phyloP scores from a whole-genome alignment of 768 basidiomycete species.

The Epithele typhae region DNA sequence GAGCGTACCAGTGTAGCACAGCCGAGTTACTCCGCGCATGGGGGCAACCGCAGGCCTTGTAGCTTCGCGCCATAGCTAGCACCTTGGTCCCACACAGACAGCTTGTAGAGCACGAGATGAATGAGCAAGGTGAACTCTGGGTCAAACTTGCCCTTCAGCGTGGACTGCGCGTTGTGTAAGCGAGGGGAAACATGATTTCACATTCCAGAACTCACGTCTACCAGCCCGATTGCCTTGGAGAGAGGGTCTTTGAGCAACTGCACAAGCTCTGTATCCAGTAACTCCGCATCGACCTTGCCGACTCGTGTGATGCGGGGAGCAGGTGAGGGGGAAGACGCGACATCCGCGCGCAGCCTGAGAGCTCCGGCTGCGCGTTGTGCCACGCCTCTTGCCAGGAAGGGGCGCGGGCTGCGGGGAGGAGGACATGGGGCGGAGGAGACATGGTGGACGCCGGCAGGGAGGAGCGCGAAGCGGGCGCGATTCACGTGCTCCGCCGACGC shows the following conservation, averaged over 20 bases:
- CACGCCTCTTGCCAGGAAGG: conserved; percentile 59
- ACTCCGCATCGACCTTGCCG: conserved; percentile 86
- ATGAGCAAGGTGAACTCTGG: conserved; percentile 72
- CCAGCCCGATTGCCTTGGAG: conserved; percentile 58
- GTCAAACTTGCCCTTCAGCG: conserved; percentile 59
- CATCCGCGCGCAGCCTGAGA: conserved; percentile 42
- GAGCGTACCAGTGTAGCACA: conserved; percentile 27
- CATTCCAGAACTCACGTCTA: conserved; percentile 63
- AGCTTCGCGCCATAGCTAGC: conserved; percentile 81
- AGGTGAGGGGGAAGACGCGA: conserved; percentile 30
- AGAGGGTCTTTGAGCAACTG: conserved; percentile 82
- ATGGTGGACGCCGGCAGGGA: conserved; percentile 6
- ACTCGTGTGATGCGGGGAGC: conserved; percentile 65
- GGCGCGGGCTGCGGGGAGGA: conserved; percentile 9
- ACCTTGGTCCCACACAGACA: conserved; percentile 77
- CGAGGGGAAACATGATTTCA: background rate
- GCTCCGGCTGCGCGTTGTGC: conserved; percentile 51
- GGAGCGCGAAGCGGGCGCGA: conserved; percentile 2
- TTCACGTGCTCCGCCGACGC: conserved; percentile 10
- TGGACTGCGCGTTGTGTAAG: conserved; percentile 35
- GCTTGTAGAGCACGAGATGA: conserved; percentile 69
- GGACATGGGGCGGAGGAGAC: conserved; percentile 14
- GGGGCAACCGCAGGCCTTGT: conserved; percentile 64
- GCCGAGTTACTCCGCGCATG: background rate
- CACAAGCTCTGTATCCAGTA: conserved; percentile 85